phyloP scores from a whole-genome alignment of 2,329 filamentous ascomycete genomes.

The Geosmithia flava region DNA sequence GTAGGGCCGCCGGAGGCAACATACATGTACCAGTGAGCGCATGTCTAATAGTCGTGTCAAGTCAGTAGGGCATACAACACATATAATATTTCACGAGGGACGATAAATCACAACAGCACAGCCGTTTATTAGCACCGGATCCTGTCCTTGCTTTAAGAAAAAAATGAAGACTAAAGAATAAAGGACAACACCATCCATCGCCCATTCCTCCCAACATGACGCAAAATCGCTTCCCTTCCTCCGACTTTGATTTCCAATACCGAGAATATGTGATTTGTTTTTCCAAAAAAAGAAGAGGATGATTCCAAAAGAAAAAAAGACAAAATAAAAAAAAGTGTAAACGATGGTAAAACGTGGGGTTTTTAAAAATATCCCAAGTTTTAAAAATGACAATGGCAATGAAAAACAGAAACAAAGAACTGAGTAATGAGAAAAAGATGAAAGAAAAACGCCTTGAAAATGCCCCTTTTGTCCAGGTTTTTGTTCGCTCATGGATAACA shows the following conservation, averaged over 20 bases:
- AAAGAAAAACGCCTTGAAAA: conserved; percentile 4
- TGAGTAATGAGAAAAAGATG: background rate
- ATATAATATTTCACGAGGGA: too few relatives aligned
- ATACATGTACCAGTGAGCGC: too few relatives aligned
- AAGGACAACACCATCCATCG: background rate
- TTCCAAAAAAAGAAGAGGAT: too few relatives aligned
- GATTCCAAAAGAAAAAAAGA: too few relatives aligned
- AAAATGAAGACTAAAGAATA: background rate
- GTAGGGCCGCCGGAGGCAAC: too few relatives aligned
- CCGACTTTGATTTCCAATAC: background rate
- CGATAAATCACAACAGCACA: background rate
- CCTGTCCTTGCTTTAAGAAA: background rate
- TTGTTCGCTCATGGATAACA: background rate
- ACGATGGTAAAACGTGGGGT: too few relatives aligned
- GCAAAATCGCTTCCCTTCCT: background rate
- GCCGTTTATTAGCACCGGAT: background rate
- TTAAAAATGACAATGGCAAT: too few relatives aligned
- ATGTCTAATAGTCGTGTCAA: too few relatives aligned
- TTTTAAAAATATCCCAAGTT: too few relatives aligned
- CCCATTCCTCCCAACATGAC: background rate
- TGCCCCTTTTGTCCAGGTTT: background rate
- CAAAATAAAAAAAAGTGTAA: background rate
- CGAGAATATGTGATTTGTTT: too few relatives aligned
- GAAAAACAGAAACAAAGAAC: too few relatives aligned
- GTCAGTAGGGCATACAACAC: too few relatives aligned